Percentiles rank a stretch among this genome's conserved stretches.
These are phyloP conservation scores for Blastobotrys terrestris DNA, from an alignment of 805 yeast genomes.

Conservation along the genomic window DNA sequence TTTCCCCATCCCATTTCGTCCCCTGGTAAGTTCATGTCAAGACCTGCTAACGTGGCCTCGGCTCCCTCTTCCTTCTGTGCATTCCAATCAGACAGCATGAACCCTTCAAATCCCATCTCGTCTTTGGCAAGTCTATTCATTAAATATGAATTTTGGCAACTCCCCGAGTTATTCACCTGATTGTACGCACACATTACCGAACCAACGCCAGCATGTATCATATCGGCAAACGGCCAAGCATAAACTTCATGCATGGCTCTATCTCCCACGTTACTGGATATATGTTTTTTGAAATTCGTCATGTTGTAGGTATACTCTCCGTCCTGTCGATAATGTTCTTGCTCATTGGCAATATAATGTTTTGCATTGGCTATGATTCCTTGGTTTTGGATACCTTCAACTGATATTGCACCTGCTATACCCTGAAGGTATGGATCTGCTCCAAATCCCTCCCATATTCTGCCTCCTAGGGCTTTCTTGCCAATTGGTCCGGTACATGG, in stretches of 20 bases:
- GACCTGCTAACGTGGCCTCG: slow-evolving; percentile 47
- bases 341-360: slow-evolving; percentile 55
- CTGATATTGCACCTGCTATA: slow-evolving; percentile 43
- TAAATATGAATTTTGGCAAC: slow-evolving; percentile 52
- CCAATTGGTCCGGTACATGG: slow-evolving; percentile 60
- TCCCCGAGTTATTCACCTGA: slow-evolving; percentile 47
- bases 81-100: slow-evolving; percentile 58
- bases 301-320: not conserved
- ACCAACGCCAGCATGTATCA: slow-evolving; percentile 52
- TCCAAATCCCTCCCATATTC: slow-evolving; percentile 59
- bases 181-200: slow-evolving; percentile 55
- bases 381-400: slow-evolving; percentile 50
- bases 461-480: slow-evolving; percentile 52
- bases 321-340: slow-evolving; percentile 48
- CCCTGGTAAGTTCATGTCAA: slow-evolving; percentile 68
- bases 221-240: slow-evolving; percentile 62
- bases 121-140: slow-evolving; percentile 50
- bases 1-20: slow-evolving; percentile 45
- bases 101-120: slow-evolving; percentile 60
- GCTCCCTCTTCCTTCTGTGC: slow-evolving; percentile 47
- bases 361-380: slow-evolving; percentile 52
- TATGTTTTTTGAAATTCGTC: slow-evolving; percentile 28
- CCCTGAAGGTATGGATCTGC: slow-evolving; percentile 58
- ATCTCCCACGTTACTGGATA: slow-evolving; percentile 51
- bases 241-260: slow-evolving; percentile 55